Evolutionary conservation across 177 flowering plant genomes (phyloP), one percentile per base, ranked within the genome.

Genomic region (Telopea speciosissima): DNA sequence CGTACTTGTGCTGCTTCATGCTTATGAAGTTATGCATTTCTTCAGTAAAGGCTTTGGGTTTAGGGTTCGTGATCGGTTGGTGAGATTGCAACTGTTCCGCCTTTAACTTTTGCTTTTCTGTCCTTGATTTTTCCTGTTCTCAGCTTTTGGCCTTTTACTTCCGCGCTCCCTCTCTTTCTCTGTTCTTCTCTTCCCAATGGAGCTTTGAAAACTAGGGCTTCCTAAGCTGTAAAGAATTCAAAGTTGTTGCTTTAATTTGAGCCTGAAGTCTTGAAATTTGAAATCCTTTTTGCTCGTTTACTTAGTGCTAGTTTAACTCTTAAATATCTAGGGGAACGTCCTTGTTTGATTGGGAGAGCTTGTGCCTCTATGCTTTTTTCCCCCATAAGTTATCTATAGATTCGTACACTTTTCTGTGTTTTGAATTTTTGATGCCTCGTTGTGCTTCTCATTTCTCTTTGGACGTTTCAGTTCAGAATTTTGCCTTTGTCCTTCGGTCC

Each of bases 121-220:
- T 24, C 28, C 17, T 8, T 56, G 74, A 16, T 68, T 24, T 73
- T 54, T 45, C 21, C 64, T 63, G 52, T 63, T 56, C 24, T 31
- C 5, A 42, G 42, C 58, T 23, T 23, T 45, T 23, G 21, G 40
- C 40, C 9, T 36, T 36, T 36, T 36, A 36, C 40, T 36, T 36
- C 40, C 40, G 5, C 40, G 5, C 40, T 36, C 33, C 33, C 33
- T 31, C 36, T 68, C 31, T 63, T 17, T 14, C 65, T 59, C 28
- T 36, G n/a, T 54, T 14, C 24, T 61, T 74, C 31, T 66, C 70
- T 70, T 74, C 66, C 36, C 66, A 17, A 56, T 58, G 76, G 59
- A 64, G 76, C 63, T 60, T 60, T 21, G 5, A 49, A 63, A 66
- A 54, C 62, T 69, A 69, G 69, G 59, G 65, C 63, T 25, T 63